These are phyloP conservation scores for Ceratobasidium sp. DNA, from an alignment of 1,284 basidiomycete species.

Conservation along the genomic window DNA sequence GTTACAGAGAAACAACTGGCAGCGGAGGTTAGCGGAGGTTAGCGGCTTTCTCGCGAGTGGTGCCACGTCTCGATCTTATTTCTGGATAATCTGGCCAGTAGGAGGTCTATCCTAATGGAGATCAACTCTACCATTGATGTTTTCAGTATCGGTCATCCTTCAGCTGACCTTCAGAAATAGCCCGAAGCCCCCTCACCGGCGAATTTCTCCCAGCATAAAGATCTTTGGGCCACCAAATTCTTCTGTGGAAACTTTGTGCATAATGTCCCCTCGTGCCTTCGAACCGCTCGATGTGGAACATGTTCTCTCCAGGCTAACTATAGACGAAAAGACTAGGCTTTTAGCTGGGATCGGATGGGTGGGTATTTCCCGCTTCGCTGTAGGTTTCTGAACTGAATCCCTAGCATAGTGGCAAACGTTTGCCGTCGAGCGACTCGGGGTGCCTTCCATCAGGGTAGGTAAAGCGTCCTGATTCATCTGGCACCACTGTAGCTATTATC, in stretches of 20 bases:
- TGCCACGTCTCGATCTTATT: too few relatives aligned
- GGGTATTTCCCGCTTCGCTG: background rate
- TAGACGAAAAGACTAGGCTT: slow-evolving; percentile 44
- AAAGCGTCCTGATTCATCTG: background rate
- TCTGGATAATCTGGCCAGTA: too few relatives aligned
- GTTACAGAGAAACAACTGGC: too few relatives aligned
- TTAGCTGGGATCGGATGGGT: slow-evolving; percentile 43
- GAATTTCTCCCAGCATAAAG: too few relatives aligned
- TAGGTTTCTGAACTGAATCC: background rate
- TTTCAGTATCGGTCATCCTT: too few relatives aligned
- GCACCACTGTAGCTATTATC: background rate
- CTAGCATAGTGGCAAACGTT: slow-evolving; percentile 32
- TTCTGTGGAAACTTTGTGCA: background rate
- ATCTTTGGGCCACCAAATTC: too few relatives aligned
- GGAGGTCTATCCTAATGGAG: too few relatives aligned
- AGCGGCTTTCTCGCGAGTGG: too few relatives aligned
- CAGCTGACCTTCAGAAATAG: too few relatives aligned
- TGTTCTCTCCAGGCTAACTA: slow-evolving; percentile 33
- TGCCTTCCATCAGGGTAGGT: slow-evolving; percentile 31
- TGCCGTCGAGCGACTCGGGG: slow-evolving; percentile 24
- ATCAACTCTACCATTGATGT: too few relatives aligned
- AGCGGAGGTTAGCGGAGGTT: too few relatives aligned
- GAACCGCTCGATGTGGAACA: slow-evolving; percentile 39
- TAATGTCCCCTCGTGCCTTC: slow-evolving; percentile 29
- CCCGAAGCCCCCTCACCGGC: too few relatives aligned